phyloP scores from a whole-genome alignment of 2,329 filamentous ascomycete genomes.

The Chaetomium sp. region DNA sequence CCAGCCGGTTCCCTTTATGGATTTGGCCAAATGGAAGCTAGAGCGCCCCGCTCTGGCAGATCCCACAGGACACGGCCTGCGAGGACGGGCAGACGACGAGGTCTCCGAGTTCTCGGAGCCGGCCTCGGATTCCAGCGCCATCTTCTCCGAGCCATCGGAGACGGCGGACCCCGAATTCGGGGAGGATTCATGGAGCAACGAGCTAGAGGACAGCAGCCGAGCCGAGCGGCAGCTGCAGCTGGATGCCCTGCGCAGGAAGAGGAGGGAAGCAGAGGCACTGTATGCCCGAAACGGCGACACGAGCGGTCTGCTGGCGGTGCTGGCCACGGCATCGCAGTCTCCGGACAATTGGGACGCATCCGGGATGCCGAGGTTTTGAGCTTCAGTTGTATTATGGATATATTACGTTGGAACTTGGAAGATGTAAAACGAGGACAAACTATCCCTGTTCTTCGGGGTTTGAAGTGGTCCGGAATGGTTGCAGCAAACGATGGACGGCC shows the following conservation, averaged over 20 bases:
- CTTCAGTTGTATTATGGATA: too few relatives aligned
- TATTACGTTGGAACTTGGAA: too few relatives aligned
- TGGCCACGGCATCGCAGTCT: not conserved
- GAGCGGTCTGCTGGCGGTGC: constrained; percentile 20
- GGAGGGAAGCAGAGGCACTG: constrained; percentile 9
- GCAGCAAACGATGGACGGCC: too few relatives aligned
- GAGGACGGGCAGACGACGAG: not conserved
- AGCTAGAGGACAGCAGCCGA: not conserved
- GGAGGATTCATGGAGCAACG: not conserved
- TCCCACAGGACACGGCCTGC: not conserved
- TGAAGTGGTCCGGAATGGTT: too few relatives aligned
- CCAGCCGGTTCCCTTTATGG: not conserved
- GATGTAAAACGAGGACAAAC: too few relatives aligned
- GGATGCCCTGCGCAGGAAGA: constrained; percentile 6
- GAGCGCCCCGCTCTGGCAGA: too few relatives aligned
- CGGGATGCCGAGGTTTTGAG: constrained; percentile 5
- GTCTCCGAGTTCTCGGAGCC: not conserved
- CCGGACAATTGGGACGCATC: not conserved
- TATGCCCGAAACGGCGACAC: constrained; percentile 21
- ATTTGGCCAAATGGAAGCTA: not conserved
- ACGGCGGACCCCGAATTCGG: not conserved
- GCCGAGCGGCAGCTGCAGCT: constrained; percentile 2
- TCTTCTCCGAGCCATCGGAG: not conserved
- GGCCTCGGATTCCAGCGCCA: not conserved
- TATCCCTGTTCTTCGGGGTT: not conserved